Percentiles rank a stretch among this genome's conserved stretches.
Evolutionary conservation across 129 eudicot genomes (phyloP).

Genomic region (Sambucus nigra): DNA sequence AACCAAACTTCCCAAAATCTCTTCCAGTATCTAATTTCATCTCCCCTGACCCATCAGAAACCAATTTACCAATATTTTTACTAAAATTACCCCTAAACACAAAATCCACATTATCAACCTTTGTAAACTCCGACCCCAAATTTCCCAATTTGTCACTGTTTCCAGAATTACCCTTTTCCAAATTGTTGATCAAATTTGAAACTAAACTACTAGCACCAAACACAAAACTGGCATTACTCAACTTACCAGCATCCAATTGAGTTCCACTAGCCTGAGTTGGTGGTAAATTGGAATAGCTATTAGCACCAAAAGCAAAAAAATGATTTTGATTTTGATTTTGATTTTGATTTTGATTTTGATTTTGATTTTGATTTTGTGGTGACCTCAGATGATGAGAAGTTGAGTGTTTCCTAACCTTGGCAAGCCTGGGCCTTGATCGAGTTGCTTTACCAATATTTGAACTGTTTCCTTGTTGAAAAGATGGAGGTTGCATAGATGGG

Average conservation of each 20-base stretch:
- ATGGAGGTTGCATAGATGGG: constrained; percentile 17
- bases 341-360: too few relatives aligned
- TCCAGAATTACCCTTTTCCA: background rate
- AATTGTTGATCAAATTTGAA: background rate
- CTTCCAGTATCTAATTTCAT: too few relatives aligned
- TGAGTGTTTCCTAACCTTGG: constrained; percentile 41
- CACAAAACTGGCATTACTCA: background rate
- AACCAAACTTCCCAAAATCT: too few relatives aligned
- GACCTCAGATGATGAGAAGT: constrained; percentile 9
- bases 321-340: too few relatives aligned
- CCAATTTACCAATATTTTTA: constrained; percentile 1
- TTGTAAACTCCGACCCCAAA: too few relatives aligned
- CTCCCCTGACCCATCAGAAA: too few relatives aligned
- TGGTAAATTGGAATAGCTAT: too few relatives aligned
- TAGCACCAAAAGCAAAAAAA: constrained; percentile 20
- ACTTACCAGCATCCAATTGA: background rate
- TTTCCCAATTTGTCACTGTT: too few relatives aligned
- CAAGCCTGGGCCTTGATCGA: constrained; percentile 39
- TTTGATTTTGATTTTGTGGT: background rate
- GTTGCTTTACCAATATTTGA: constrained; percentile 17
- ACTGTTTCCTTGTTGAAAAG: constrained; percentile 25
- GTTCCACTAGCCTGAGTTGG: background rate
- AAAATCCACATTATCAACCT: background rate
- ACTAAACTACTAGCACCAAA: background rate
- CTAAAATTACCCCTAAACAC: constrained; percentile 15